Conservation (phyloP, 805 yeast species). For the Pichia scutulata region DNA sequence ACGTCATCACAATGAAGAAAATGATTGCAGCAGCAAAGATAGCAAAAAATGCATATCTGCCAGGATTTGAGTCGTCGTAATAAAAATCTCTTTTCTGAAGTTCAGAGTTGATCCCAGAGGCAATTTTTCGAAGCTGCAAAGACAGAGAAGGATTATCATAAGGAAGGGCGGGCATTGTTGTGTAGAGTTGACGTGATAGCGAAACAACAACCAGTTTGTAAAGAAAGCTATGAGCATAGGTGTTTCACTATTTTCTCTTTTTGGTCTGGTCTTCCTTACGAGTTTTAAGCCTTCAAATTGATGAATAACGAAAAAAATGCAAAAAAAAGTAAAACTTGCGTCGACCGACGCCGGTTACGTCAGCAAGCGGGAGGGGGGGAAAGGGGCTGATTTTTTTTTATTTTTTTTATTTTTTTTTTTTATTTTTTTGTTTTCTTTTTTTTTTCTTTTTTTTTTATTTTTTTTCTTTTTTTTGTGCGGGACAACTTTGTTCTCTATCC, state of each 20-base stretch:
- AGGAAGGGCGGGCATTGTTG: background rate
- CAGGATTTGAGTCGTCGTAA: conserved; percentile 17
- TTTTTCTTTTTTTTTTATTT: no score
- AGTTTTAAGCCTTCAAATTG: background rate
- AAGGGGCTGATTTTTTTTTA: no score
- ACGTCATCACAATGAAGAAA: conserved; percentile 40
- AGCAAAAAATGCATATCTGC: conserved; percentile 62
- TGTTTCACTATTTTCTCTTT: no score
- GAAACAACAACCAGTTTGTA: no score
- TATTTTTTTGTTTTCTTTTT: no score
- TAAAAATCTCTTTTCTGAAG: conserved; percentile 14
- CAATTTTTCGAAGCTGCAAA: background rate
- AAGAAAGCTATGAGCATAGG: no score
- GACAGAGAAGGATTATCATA: background rate
- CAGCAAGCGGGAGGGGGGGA: no score
- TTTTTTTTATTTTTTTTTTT: no score
- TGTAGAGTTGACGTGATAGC: background rate
- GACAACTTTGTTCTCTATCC: no score
- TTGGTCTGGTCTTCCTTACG: background rate
- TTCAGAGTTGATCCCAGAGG: background rate
- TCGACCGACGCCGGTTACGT: background rate
- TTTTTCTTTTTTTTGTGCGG: no score
- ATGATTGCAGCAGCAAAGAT: conserved; percentile 44
- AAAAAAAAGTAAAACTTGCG: background rate
- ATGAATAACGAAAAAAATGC: no score